Conservation (phyloP, 305 asterid genomes). For the Ilex paraguariensis region DNA sequence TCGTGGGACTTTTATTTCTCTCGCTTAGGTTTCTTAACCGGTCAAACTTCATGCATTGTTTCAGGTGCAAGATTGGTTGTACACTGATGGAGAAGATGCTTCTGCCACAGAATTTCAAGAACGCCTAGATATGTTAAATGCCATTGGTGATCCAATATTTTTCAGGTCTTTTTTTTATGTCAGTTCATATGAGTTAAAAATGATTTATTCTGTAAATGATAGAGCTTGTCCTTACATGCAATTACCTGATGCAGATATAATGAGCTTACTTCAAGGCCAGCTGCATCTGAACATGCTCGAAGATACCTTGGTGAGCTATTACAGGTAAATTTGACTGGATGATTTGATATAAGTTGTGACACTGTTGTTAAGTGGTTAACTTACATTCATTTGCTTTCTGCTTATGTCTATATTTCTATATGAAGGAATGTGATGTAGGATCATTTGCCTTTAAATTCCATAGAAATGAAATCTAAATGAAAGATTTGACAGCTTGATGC, state of each 20-base stretch:
- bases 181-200: neutral
- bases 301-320: conserved; percentile 59
- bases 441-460: no score
- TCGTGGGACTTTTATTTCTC: conserved; percentile 8
- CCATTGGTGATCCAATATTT: conserved; percentile 93
- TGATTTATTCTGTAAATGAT: neutral
- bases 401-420: no score
- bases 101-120: conserved; percentile 81
- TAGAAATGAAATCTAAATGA: no score
- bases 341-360: no score
- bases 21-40: conserved; percentile 15
- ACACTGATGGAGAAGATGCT: conserved; percentile 99
- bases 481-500: no score
- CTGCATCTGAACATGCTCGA: conserved; percentile 70
- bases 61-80: conserved; percentile 97
- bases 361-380: neutral
- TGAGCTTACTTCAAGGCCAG: conserved; percentile 91
- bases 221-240: conserved; percentile 13
- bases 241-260: conserved; percentile 48
- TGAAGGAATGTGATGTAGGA: no score
- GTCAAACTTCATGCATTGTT: conserved; percentile 21
- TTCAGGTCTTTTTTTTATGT: conserved; percentile 50
- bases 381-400: neutral
- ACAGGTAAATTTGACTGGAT: conserved; percentile 40
- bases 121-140: conserved; percentile 72